phyloP scores from a whole-genome alignment of 129 eudicot species.

The Artemisia argyi region DNA sequence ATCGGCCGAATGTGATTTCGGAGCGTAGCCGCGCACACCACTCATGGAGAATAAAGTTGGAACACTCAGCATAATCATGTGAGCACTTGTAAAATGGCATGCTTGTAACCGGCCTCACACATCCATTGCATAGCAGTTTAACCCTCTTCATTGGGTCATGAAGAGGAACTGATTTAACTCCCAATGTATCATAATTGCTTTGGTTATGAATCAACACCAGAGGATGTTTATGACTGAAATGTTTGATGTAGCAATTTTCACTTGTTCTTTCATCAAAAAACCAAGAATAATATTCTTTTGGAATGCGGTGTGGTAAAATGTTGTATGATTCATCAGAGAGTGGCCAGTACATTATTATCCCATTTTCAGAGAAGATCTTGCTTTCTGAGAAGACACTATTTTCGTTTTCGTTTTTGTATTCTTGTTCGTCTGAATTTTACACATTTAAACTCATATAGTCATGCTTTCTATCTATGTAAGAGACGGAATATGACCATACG shows the following conservation, averaged over 20 bases:
- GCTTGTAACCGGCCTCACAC: constrained; percentile 13
- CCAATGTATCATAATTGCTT: no score
- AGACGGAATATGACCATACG: not conserved
- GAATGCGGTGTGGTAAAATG: not conserved
- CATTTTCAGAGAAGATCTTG: not conserved
- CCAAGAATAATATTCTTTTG: no score
- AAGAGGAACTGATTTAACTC: not conserved
- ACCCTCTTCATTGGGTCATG: constrained; percentile 19
- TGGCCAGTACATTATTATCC: not conserved
- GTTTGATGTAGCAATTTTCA: no score
- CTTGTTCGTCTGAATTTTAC: not conserved
- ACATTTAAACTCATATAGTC: not conserved
- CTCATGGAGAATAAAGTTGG: constrained; percentile 16
- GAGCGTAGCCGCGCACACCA: constrained; percentile 19
- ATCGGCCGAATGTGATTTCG: not conserved
- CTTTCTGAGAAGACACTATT: no score
- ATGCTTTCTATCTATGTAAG: not conserved
- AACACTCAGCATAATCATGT: not conserved
- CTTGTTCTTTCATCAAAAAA: no score
- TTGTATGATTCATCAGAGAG: constrained; percentile 11
- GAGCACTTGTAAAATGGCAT: constrained; percentile 8
- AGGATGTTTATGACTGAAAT: not conserved
- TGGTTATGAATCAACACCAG: no score
- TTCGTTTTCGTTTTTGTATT: not conserved
- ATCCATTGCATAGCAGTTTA: constrained; percentile 12